Conservation (phyloP, 2,329 filamentous ascomycete genomes). For the Paramyrothecium sp. region DNA sequence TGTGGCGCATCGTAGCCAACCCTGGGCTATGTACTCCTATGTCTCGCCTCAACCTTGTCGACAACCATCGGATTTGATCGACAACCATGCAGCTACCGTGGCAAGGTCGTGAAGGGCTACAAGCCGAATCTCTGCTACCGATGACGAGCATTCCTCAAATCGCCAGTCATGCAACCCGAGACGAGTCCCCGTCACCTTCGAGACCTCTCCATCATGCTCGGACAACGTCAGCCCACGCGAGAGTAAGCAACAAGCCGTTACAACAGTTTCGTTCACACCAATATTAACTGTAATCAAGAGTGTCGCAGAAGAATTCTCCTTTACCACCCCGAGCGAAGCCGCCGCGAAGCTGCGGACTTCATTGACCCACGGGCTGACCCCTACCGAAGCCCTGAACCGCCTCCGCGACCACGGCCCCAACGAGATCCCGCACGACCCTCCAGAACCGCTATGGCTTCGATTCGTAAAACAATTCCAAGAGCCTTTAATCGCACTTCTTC, state of each 20-base stretch:
- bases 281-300: conserved; percentile 30
- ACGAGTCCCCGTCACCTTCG: conserved; percentile 14
- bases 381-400: conserved; percentile 76
- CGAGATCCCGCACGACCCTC: conserved; percentile 89
- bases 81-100: conserved; percentile 36
- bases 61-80: neutral
- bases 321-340: conserved; percentile 75
- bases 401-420: conserved; percentile 83
- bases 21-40: neutral
- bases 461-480: conserved; percentile 98
- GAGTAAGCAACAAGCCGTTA: conserved; percentile 36
- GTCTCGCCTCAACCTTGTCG: neutral
- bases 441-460: conserved; percentile 91
- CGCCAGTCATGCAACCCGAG: conserved; percentile 15
- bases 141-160: conserved; percentile 32
- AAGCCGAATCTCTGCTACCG: conserved; percentile 30
- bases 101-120: conserved; percentile 28
- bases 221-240: conserved; percentile 55
- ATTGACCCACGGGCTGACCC: conserved; percentile 76
- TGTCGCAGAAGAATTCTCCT: conserved; percentile 59
- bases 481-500: conserved; percentile 86
- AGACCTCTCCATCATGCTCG: conserved; percentile 37
- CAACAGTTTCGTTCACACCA: neutral
- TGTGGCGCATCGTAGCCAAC: neutral
- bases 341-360: conserved; percentile 79